phyloP scores from a whole-genome alignment of 2,329 filamentous ascomycete species.

The Colletotrichum chlorophyti region DNA sequence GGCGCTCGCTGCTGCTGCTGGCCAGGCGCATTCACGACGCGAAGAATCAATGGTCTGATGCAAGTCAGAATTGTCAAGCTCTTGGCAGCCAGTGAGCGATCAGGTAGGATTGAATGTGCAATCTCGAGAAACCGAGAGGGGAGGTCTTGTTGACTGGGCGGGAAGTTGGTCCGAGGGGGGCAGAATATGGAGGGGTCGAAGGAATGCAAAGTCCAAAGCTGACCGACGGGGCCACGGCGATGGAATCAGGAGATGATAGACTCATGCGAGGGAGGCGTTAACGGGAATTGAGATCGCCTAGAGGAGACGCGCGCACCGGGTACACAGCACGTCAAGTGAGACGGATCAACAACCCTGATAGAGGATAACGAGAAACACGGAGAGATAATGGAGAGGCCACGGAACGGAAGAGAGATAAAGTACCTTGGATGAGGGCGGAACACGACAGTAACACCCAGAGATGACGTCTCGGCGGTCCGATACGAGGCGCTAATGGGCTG shows the following conservation, averaged over 20 bases:
- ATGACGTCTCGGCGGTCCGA: constrained; percentile 7
- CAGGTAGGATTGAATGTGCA: not conserved
- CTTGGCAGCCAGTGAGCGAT: constrained; percentile 4
- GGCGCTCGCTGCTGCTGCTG: not conserved
- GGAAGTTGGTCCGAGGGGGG: not conserved
- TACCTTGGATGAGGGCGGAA: not conserved
- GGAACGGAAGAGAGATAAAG: not conserved
- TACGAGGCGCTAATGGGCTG: constrained; percentile 11
- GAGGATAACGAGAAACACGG: not conserved
- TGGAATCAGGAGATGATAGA: not conserved
- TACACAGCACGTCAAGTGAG: not conserved
- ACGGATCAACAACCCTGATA: not conserved
- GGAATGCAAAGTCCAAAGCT: not conserved
- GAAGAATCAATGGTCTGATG: constrained; percentile 2
- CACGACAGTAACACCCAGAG: not conserved
- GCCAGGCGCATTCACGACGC: not conserved
- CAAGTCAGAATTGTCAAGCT: constrained; percentile 1
- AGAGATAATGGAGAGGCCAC: not conserved
- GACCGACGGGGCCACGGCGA: not conserved
- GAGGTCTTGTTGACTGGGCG: not conserved
- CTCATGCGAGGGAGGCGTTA: not conserved
- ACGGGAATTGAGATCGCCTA: not conserved
- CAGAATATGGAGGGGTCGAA: no score
- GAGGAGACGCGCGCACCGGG: not conserved
- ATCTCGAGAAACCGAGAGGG: not conserved